phyloP scores from a whole-genome alignment of 78 protist genomes.

The Parvularia atlantis region DNA sequence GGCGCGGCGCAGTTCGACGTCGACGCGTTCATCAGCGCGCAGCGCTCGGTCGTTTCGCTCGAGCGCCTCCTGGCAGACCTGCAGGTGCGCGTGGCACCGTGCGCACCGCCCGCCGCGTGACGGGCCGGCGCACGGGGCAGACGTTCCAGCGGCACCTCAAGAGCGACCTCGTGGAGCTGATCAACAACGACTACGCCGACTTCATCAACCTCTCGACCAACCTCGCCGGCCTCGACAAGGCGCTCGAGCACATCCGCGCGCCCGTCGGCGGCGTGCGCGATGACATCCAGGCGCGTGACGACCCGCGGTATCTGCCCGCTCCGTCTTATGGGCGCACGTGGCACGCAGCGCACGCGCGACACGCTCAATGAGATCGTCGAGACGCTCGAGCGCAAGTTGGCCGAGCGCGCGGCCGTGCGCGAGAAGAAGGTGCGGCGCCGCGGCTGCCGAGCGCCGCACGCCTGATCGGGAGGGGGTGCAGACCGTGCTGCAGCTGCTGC shows the following conservation, averaged over 20 bases:
- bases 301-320: no score
- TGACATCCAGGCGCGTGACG: background rate
- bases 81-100: no score
- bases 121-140: no score
- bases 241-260: background rate
- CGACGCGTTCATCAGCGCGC: no score
- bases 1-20: no score
- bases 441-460: no score
- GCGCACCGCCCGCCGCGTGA: no score
- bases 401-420: background rate
- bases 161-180: conserved; percentile 30
- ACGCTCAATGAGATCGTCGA: background rate
- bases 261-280: background rate
- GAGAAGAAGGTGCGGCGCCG: background rate
- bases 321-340: no score
- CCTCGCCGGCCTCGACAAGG: conserved; percentile 27
- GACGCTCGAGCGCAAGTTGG: background rate
- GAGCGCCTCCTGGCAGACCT: no score
- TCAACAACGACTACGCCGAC: conserved; percentile 42
- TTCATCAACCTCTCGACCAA: conserved; percentile 22
- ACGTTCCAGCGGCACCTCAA: background rate
- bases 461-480: no score
- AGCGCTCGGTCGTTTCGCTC: no score
- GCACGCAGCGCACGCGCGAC: no score
- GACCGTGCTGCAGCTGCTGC: background rate